Evolutionary conservation across 192 early-diverging fungal species (phyloP).

Genomic region (Backusella tarrabulga): DNA sequence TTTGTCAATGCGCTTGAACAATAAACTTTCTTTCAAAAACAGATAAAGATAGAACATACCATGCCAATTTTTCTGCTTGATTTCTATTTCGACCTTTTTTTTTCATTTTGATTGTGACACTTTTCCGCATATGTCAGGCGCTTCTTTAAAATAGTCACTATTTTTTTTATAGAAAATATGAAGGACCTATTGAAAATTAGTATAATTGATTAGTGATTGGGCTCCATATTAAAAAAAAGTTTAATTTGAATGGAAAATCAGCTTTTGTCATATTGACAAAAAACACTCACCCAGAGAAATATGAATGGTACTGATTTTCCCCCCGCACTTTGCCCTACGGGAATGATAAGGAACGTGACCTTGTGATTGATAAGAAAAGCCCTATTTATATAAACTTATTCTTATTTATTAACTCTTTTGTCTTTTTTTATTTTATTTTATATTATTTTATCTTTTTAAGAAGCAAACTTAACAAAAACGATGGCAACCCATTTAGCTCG

Average conservation of each 20-base stretch:
- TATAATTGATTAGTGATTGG: neutral
- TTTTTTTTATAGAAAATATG: neutral
- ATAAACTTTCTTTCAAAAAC: neutral
- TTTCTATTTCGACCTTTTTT: slow-evolving; percentile 2
- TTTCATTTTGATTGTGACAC: neutral
- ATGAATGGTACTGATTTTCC: neutral
- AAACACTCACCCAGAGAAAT: neutral
- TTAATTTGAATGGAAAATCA: slow-evolving; percentile 4
- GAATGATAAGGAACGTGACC: neutral
- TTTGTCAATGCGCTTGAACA: neutral
- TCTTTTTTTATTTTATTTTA: neutral
- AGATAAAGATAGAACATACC: neutral
- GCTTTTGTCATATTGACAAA: slow-evolving; percentile 1
- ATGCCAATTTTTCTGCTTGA: neutral
- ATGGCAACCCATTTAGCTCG: slow-evolving; percentile 1
- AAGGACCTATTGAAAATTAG: neutral
- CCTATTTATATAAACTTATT: neutral
- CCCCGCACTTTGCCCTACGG: neutral
- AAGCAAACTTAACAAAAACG: neutral
- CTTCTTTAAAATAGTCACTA: neutral
- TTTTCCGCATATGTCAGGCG: neutral
- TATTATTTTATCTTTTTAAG: neutral
- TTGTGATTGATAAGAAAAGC: neutral
- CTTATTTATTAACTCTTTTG: neutral
- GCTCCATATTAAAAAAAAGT: neutral